Conservation (phyloP, 371 early-diverging fungal genomes). For the Basidiobolus meristosporus region DNA sequence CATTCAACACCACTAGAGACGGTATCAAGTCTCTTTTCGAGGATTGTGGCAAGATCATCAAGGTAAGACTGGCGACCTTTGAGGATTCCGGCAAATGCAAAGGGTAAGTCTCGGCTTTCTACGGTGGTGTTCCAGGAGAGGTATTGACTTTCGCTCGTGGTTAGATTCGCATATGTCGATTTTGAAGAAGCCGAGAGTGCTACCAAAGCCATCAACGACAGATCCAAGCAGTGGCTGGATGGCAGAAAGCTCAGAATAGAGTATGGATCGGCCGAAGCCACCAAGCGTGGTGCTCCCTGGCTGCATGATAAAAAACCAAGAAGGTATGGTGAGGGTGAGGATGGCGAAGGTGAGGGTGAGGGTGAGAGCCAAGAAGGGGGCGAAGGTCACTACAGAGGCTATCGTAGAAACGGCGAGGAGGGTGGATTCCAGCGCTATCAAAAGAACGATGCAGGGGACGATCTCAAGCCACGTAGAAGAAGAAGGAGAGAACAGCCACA, state of each 20-base stretch:
- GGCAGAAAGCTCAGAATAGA: constrained; percentile 20
- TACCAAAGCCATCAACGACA: constrained; percentile 31
- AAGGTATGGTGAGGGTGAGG: too few relatives aligned
- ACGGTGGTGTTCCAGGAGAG: too few relatives aligned
- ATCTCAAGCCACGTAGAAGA: too few relatives aligned
- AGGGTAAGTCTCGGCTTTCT: constrained; percentile 18
- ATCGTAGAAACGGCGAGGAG: too few relatives aligned
- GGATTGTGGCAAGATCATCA: constrained; percentile 36
- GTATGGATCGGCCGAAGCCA: constrained; percentile 29
- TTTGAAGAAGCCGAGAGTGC: constrained; percentile 37
- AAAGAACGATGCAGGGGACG: too few relatives aligned
- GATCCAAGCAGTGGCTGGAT: constrained; percentile 18
- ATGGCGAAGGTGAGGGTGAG: too few relatives aligned
- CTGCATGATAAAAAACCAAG: too few relatives aligned
- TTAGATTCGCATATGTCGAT: constrained; percentile 43
- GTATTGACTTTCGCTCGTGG: background rate
- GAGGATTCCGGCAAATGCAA: constrained; percentile 57
- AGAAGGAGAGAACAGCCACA: too few relatives aligned
- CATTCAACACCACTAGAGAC: constrained; percentile 41
- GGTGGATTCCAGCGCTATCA: too few relatives aligned
- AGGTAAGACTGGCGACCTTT: constrained; percentile 48
- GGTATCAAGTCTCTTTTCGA: constrained; percentile 33
- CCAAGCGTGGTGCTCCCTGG: background rate
- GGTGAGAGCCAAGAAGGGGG: too few relatives aligned
- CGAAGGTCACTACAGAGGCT: too few relatives aligned